Base-by-base conservation (phyloP, 306 rosid species). In the Morella rubra region DNA sequence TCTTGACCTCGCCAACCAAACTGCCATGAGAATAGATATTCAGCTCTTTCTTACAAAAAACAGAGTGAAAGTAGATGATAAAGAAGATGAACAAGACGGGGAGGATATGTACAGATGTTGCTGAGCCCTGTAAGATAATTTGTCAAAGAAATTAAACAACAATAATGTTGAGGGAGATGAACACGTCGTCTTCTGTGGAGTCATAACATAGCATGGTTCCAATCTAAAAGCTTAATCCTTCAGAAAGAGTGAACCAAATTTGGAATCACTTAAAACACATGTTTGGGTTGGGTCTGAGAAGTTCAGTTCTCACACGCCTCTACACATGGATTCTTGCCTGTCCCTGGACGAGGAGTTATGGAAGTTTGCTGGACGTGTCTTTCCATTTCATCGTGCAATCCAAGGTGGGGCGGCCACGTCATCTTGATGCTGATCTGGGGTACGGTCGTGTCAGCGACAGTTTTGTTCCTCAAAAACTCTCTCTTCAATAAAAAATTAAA, bases 1-100 rank as follows among this genome's bases (percentile, higher is more conserved):
- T 22, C 70, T 83, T 44, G 85, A 72, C 41, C 77, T 80, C n/a
- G 75, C 64, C 1, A 71, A 44, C 50, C 44, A 66, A 0, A 60
- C 7, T 15, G 84, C 85, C 84, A 82, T 78, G 45, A 32, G 44
- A 61, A 18, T 6, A 13, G 42, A 32, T 27, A 10, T 0, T 27
- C 45, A 3, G 24, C 20, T 12, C 5, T 6, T n/a, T n/a, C n/a
- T n/a, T n/a, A n/a, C n/a, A n/a, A n/a, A n/a, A n/a, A n/a, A 8
- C 15, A 68, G 0, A 56, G 14, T 5, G 7, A 52, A 27, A 7
- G 44, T 49, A 44, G 37, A 22, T 2, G 50, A 20, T 4, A 16
- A 15, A 16, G 52, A 52, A 11, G 66, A 71, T 44, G 41, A 41
- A 37, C 46, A n/a, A 18, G n/a, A n/a, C n/a, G n/a, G n/a, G n/a